Percentiles rank a stretch among this genome's conserved stretches.
phyloP scores from a whole-genome alignment of 2,329 filamentous ascomycete genomes.

The Penicillium sp. region DNA sequence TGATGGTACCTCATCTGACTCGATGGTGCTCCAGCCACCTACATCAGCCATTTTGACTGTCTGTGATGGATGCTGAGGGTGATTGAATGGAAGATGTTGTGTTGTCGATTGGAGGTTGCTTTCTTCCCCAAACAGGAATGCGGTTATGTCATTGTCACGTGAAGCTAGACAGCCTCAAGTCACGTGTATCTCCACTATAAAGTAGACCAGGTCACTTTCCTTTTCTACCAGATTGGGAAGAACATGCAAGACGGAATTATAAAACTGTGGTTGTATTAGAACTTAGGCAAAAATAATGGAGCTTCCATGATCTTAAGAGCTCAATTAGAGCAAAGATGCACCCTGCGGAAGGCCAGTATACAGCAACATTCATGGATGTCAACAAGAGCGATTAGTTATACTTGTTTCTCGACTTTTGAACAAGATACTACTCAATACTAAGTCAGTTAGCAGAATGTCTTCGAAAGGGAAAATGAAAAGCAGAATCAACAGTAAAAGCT shows the following conservation, averaged over 20 bases:
- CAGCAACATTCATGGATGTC: not conserved
- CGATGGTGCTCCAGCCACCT: slow-evolving; percentile 91
- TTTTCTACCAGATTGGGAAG: not conserved
- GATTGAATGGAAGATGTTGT: not conserved
- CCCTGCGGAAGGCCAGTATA: not conserved
- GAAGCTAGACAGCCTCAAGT: not conserved
- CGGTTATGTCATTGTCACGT: slow-evolving; percentile 19
- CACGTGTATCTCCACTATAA: not conserved
- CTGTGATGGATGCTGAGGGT: slow-evolving; percentile 41
- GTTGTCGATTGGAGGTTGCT: slow-evolving; percentile 3
- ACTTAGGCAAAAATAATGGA: not conserved
- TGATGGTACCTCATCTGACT: slow-evolving; percentile 83
- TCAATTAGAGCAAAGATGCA: not conserved
- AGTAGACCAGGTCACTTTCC: not conserved
- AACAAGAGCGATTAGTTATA: not conserved
- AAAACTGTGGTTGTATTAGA: not conserved
- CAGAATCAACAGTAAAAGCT: not conserved
- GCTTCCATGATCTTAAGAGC: too few species aligned
- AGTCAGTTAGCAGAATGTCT: too few species aligned
- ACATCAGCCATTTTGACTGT: slow-evolving; percentile 53
- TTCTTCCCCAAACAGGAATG: slow-evolving; percentile 8
- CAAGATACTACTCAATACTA: too few species aligned
- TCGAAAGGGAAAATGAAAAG: not conserved
- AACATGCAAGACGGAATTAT: not conserved
- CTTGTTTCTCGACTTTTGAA: not conserved